phyloP scores from a whole-genome alignment of 2,329 filamentous ascomycete genomes.

The Aspergillus carbonarius region DNA sequence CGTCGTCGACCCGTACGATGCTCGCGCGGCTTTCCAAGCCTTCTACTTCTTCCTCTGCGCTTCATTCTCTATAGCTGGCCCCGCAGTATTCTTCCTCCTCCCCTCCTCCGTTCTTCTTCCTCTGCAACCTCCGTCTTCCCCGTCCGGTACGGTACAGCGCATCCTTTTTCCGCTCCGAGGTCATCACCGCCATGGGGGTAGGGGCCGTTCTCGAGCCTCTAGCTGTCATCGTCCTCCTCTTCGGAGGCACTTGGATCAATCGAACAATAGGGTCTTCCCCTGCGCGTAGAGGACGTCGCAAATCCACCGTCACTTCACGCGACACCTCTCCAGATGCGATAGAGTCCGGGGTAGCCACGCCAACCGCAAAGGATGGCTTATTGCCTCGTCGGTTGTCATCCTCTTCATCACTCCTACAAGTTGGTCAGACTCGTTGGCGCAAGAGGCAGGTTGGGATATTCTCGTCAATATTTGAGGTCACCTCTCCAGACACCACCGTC shows the following conservation, averaged over 20 bases:
- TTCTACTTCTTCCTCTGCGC: background rate
- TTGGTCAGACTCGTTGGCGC: slow-evolving; percentile 51
- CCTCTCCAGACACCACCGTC: slow-evolving; percentile 61
- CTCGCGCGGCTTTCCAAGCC: background rate
- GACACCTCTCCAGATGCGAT: slow-evolving; percentile 37
- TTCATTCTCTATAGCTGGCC: background rate
- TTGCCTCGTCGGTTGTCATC: slow-evolving; percentile 34
- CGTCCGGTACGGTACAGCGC: background rate
- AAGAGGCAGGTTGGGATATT: slow-evolving; percentile 51
- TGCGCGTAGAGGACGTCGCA: slow-evolving; percentile 19
- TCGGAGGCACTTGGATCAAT: slow-evolving; percentile 64
- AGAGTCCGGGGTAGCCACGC: slow-evolving; percentile 43
- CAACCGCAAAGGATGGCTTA: slow-evolving; percentile 37
- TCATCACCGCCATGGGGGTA: slow-evolving; percentile 47
- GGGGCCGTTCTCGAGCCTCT: slow-evolving; percentile 63
- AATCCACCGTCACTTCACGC: slow-evolving; percentile 21
- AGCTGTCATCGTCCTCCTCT: slow-evolving; percentile 59
- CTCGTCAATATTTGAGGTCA: slow-evolving; percentile 49
- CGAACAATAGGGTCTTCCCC: slow-evolving; percentile 43
- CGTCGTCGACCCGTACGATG: background rate
- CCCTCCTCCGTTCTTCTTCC: background rate
- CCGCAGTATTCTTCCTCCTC: background rate
- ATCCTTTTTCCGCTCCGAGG: background rate
- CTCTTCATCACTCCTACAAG: slow-evolving; percentile 41
- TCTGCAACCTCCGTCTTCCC: background rate